These are phyloP conservation scores for Blastobotrys parvus DNA, from an alignment of 805 yeast genomes.

Conservation along the genomic window DNA sequence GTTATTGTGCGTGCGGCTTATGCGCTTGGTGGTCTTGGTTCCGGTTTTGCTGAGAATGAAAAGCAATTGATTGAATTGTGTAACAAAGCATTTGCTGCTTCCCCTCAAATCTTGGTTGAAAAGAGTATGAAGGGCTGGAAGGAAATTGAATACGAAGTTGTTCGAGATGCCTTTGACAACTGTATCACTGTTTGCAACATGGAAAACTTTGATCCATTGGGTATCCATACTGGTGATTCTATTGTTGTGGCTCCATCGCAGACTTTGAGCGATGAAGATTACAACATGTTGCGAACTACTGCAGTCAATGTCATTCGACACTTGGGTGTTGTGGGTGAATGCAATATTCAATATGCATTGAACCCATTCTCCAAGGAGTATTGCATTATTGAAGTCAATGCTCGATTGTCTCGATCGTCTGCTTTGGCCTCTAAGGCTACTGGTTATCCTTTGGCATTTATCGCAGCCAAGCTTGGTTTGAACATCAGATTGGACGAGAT, in stretches of 20 bases:
- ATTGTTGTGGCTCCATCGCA: slow-evolving; percentile 98
- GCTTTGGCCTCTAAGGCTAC: slow-evolving; percentile 98
- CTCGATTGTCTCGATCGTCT: slow-evolving; percentile 96
- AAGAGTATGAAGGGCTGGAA: slow-evolving; percentile 99
- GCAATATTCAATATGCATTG: slow-evolving; percentile 95
- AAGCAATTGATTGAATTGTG: slow-evolving; percentile 75
- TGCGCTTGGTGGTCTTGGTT: slow-evolving; percentile 96
- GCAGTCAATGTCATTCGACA: slow-evolving; percentile 97
- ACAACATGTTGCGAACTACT: slow-evolving; percentile 95
- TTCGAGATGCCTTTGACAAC: slow-evolving; percentile 93
- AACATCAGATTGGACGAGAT: slow-evolving; percentile 88
- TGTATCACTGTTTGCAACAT: slow-evolving; percentile 98
- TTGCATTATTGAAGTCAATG: slow-evolving; percentile 96
- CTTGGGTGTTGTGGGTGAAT: slow-evolving; percentile 98
- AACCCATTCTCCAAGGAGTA: slow-evolving; percentile 91
- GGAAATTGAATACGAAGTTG: slow-evolving; percentile 97
- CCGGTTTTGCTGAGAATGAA: slow-evolving; percentile 92
- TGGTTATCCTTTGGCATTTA: slow-evolving; percentile 95
- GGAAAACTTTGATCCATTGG: slow-evolving; percentile 98
- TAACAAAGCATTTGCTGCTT: slow-evolving; percentile 85
- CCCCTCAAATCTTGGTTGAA: slow-evolving; percentile 94
- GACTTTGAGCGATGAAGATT: slow-evolving; percentile 92
- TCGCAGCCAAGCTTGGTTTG: slow-evolving; percentile 94
- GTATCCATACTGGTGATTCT: slow-evolving; percentile 98
- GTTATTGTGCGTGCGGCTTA: slow-evolving; percentile 96